Percentiles rank a stretch among this genome's conserved stretches.
Evolutionary conservation across 495 filamentous ascomycete species (phyloP).

Genomic region (Talaromyces liani): DNA sequence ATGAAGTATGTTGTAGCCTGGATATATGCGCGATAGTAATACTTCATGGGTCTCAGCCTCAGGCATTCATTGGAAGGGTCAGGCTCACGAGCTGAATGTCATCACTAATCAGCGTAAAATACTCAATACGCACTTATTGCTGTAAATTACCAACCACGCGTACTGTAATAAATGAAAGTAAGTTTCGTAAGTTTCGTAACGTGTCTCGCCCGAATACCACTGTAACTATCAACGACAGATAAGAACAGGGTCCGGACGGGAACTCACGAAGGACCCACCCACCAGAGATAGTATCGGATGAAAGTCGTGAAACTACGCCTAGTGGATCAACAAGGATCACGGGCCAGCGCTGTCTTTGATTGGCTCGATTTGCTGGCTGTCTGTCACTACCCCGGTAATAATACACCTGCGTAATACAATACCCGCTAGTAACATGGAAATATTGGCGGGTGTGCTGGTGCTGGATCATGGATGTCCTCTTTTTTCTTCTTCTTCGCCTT

Average conservation of each 20-base stretch:
- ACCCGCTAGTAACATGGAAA: not conserved
- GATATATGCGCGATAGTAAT: no score
- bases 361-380: not conserved
- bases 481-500: not conserved
- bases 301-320: not conserved
- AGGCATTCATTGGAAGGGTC: not conserved
- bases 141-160: not conserved
- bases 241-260: not conserved
- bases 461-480: not conserved
- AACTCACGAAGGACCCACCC: not conserved
- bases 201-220: not conserved
- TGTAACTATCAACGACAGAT: not conserved
- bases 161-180: not conserved
- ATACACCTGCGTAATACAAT: not conserved
- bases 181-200: not conserved
- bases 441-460: not conserved
- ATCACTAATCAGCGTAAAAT: not conserved
- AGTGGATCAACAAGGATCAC: not conserved
- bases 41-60: not conserved
- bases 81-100: not conserved
- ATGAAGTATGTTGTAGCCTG: no score
- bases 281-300: not conserved
- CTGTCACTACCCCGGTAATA: conserved; percentile 1
- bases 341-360: not conserved
- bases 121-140: not conserved